A percentile compares a stretch with the other conserved stretches of the same genome.
These are phyloP conservation scores for Dendrostoma leiphaemia DNA, from an alignment of 2,329 filamentous ascomycete genomes.

Conservation along the genomic window DNA sequence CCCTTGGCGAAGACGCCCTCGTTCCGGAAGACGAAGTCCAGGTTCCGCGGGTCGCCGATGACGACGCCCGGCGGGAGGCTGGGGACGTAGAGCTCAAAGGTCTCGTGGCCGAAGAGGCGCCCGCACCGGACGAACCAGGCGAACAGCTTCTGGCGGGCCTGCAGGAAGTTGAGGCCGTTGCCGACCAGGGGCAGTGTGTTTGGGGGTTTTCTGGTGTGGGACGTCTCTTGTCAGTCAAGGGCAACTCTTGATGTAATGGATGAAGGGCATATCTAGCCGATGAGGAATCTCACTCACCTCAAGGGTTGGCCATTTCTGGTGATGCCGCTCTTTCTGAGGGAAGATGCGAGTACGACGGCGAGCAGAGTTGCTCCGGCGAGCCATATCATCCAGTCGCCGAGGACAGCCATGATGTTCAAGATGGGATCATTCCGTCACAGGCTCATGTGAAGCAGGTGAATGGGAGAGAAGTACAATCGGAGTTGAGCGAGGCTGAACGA, in stretches of 20 bases:
- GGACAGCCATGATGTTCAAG: conserved; percentile 8
- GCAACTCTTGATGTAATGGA: too few relatives aligned
- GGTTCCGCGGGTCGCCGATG: conserved; percentile 58
- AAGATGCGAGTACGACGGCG: conserved; percentile 10
- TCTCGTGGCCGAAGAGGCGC: conserved; percentile 54
- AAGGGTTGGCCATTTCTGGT: conserved; percentile 19
- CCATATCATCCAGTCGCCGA: conserved; percentile 8
- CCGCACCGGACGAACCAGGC: conserved; percentile 62
- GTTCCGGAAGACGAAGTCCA: conserved; percentile 62
- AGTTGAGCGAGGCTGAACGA: background rate
- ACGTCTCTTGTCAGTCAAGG: too few relatives aligned
- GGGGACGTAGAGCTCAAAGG: conserved; percentile 61
- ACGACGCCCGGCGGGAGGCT: conserved; percentile 62
- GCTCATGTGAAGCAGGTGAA: background rate
- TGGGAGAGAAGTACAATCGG: background rate
- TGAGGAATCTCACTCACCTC: conserved; percentile 20
- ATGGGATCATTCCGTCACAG: background rate
- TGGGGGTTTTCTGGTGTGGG: conserved; percentile 49
- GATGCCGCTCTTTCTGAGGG: conserved; percentile 17
- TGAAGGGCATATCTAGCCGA: too few relatives aligned
- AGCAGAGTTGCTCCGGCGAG: conserved; percentile 3
- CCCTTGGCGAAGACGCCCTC: conserved; percentile 62
- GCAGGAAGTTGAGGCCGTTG: conserved; percentile 61
- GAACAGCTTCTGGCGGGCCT: conserved; percentile 58
- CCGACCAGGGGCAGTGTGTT: conserved; percentile 55